Conservation (phyloP, 2,329 filamentous ascomycete species). For the Cryphonectria naterciae region DNA sequence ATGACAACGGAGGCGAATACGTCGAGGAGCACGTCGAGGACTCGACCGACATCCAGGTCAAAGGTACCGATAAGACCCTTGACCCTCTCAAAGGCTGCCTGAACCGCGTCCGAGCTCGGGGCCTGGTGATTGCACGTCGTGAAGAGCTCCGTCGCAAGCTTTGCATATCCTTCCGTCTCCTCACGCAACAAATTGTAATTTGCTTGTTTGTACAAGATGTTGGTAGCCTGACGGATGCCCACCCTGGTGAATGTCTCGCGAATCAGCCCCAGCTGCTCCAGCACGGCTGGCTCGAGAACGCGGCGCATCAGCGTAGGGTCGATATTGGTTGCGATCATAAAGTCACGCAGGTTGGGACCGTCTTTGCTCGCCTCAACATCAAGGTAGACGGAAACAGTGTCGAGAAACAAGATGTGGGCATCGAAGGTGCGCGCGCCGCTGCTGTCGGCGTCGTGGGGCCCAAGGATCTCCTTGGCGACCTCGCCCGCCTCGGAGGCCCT, state of each 20-base stretch:
- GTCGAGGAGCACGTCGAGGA: conserved; percentile 91
- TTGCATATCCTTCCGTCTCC: conserved; percentile 95
- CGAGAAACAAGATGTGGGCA: conserved; percentile 74
- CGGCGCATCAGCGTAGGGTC: conserved; percentile 74
- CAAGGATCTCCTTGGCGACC: conserved; percentile 75
- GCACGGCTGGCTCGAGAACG: conserved; percentile 77
- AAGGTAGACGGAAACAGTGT: conserved; percentile 78
- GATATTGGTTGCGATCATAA: conserved; percentile 75
- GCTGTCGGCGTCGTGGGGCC: conserved; percentile 56
- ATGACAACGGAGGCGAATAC: conserved; percentile 93
- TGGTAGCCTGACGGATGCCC: conserved; percentile 87
- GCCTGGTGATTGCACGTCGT: conserved; percentile 78
- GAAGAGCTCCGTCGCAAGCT: conserved; percentile 93
- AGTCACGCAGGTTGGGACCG: conserved; percentile 60
- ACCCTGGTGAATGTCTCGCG: conserved; percentile 83
- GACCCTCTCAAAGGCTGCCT: conserved; percentile 86
- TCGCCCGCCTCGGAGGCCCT: conserved; percentile 70
- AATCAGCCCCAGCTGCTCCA: conserved; percentile 79
- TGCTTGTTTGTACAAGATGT: conserved; percentile 90
- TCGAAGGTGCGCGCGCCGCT: conserved; percentile 60
- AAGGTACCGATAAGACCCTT: conserved; percentile 97
- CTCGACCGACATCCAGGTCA: conserved; percentile 92
- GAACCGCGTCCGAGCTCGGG: conserved; percentile 75
- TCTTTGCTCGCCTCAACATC: conserved; percentile 65
- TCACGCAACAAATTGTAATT: conserved; percentile 96